Evolutionary conservation across 2,329 filamentous ascomycete genomes (phyloP).

Genomic region (Diplocarpon rosae): DNA sequence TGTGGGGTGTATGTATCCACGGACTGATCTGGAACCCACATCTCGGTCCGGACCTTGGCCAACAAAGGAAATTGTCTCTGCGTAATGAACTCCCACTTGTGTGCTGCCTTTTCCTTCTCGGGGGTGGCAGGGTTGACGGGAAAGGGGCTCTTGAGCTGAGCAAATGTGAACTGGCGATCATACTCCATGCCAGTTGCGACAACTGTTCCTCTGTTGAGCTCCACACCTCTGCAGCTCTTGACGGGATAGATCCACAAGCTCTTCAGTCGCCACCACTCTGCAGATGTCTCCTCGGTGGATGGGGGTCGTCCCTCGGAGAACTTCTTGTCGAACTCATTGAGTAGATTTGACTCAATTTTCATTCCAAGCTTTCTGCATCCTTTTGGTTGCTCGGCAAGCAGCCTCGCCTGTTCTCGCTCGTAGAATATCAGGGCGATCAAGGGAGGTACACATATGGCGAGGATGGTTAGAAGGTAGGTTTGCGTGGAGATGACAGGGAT

Average conservation of each 20-base stretch:
- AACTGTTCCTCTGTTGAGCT: constrained; percentile 54
- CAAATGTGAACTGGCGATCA: constrained; percentile 77
- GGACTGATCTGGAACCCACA: constrained; percentile 58
- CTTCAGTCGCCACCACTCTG: constrained; percentile 40
- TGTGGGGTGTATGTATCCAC: constrained; percentile 39
- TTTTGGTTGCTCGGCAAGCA: constrained; percentile 28
- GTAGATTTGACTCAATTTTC: constrained; percentile 37
- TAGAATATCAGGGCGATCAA: constrained; percentile 26
- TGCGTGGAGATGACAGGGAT: constrained; percentile 24
- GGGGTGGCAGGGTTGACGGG: constrained; percentile 30
- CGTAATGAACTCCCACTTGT: constrained; percentile 61
- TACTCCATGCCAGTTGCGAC: constrained; percentile 61
- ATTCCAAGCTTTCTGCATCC: constrained; percentile 44
- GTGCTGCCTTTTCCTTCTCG: constrained; percentile 31
- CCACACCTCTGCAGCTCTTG: constrained; percentile 71
- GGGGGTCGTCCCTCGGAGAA: constrained; percentile 32
- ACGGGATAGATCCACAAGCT: constrained; percentile 73
- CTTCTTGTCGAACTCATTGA: constrained; percentile 43
- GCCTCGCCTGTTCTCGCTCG: constrained; percentile 23
- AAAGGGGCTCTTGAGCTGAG: constrained; percentile 47
- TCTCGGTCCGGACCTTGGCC: constrained; percentile 54
- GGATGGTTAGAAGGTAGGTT: constrained; percentile 24
- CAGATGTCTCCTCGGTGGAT: constrained; percentile 25
- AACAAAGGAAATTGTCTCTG: constrained; percentile 59
- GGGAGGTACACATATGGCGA: constrained; percentile 25